Percentiles rank a stretch among this genome's conserved stretches.
Conservation (phyloP, 2,329 filamentous ascomycete species). For the Tetracladium maxilliforme region DNA sequence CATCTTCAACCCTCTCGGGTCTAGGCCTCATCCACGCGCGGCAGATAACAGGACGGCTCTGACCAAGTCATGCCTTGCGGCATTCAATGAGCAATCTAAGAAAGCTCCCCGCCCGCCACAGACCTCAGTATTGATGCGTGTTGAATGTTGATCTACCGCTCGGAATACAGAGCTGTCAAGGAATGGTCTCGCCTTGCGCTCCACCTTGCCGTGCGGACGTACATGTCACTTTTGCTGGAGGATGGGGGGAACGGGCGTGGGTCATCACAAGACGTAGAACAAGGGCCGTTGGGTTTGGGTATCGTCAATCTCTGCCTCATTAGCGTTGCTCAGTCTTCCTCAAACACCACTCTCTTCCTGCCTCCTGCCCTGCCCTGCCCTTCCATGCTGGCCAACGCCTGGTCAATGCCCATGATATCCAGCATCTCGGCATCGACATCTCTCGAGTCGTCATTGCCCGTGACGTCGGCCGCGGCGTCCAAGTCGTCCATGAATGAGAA, state of each 20-base stretch:
- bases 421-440: no score
- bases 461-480: no score
- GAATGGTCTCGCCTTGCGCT: constrained; percentile 63
- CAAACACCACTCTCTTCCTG: constrained; percentile 3
- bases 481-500: no score
- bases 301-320: constrained; percentile 7
- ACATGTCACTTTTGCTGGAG: constrained; percentile 1
- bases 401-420: constrained; percentile 52
- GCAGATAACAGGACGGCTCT: no score
- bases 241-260: constrained; percentile 2
- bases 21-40: no score
- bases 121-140: no score
- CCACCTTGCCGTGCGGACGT: constrained; percentile 63
- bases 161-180: constrained; percentile 65
- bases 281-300: constrained; percentile 4
- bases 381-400: constrained; percentile 40
- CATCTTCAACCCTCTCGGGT: no score
- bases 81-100: no score
- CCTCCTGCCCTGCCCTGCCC: constrained; percentile 9
- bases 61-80: no score
- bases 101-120: no score
- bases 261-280: constrained; percentile 2
- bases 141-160: constrained; percentile 53
- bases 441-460: no score
- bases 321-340: not conserved